Evolutionary conservation across 768 basidiomycete genomes (phyloP).

Genomic region (Tulasnella sp.): DNA sequence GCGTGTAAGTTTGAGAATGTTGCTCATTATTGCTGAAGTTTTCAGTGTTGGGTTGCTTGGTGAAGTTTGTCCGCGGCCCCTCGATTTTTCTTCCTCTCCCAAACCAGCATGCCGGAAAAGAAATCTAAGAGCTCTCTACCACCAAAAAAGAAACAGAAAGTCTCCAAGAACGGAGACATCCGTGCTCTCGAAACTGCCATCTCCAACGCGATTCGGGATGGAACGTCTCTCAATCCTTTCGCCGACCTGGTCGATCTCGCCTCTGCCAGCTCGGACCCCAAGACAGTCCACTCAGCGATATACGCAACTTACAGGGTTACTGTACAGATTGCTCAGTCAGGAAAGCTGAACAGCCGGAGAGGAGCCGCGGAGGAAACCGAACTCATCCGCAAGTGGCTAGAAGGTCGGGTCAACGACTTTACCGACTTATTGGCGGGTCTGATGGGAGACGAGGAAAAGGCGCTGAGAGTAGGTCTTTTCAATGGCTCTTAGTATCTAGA

Average conservation of each 20-base stretch:
- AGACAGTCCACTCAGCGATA: slow-evolving; percentile 69
- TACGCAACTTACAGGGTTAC: slow-evolving; percentile 85
- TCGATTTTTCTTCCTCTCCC: not conserved
- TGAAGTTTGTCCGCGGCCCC: not conserved
- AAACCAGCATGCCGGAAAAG: slow-evolving; percentile 1
- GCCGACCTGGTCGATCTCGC: slow-evolving; percentile 72
- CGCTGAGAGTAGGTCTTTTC: slow-evolving; percentile 62
- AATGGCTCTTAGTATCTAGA: slow-evolving; percentile 7
- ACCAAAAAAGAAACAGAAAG: slow-evolving; percentile 39
- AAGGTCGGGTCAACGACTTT: slow-evolving; percentile 72
- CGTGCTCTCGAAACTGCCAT: slow-evolving; percentile 61
- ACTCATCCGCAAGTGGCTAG: slow-evolving; percentile 75
- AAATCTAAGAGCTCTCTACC: slow-evolving; percentile 30
- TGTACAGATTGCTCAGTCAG: slow-evolving; percentile 59
- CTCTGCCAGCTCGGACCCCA: slow-evolving; percentile 52
- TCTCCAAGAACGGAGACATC: slow-evolving; percentile 42
- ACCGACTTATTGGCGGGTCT: slow-evolving; percentile 68
- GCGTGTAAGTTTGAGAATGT: not conserved
- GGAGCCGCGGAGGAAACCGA: slow-evolving; percentile 61
- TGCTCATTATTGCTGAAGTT: not conserved
- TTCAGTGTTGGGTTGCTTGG: slow-evolving; percentile 13
- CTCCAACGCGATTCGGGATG: slow-evolving; percentile 55
- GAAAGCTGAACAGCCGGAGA: slow-evolving; percentile 50
- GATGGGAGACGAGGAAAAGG: slow-evolving; percentile 75
- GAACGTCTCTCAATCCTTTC: slow-evolving; percentile 72